phyloP scores from a whole-genome alignment of 2,329 filamentous ascomycete species.

The Cladosporium cucumerinum region DNA sequence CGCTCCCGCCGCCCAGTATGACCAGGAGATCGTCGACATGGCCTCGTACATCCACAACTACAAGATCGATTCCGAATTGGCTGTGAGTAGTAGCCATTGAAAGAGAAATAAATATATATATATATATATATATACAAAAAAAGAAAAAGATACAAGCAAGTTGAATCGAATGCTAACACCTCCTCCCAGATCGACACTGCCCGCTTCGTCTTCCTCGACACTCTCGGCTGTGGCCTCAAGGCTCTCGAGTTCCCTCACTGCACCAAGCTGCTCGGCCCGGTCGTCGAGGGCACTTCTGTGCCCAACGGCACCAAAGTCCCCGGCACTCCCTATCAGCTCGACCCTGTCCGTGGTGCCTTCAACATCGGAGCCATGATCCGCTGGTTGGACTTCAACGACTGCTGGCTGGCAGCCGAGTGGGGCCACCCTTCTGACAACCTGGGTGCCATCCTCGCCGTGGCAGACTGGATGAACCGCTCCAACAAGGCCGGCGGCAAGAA shows the following conservation, averaged over 20 bases:
- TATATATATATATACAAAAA: too few species aligned
- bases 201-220: conserved; percentile 94
- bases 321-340: conserved; percentile 89
- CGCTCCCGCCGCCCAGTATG: conserved; percentile 53
- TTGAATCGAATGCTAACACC: not conserved
- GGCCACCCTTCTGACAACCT: conserved; percentile 98
- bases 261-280: conserved; percentile 86
- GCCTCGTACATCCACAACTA: conserved; percentile 92
- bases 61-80: conserved; percentile 84
- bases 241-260: conserved; percentile 94
- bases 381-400: conserved; percentile 99
- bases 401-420: conserved; percentile 98
- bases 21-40: conserved; percentile 92
- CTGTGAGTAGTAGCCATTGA: conserved; percentile 58
- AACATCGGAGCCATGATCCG: conserved; percentile 99
- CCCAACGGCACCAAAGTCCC: conserved; percentile 89
- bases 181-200: conserved; percentile 79
- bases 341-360: conserved; percentile 93
- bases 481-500: conserved; percentile 76
- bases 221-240: conserved; percentile 92
- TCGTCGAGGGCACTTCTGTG: conserved; percentile 84
- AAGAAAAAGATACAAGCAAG: not conserved
- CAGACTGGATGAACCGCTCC: conserved; percentile 95
- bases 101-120: too few species aligned
- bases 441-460: conserved; percentile 91